Conservation (phyloP, 2,329 filamentous ascomycete genomes). For the Sphaerulina populicola region DNA sequence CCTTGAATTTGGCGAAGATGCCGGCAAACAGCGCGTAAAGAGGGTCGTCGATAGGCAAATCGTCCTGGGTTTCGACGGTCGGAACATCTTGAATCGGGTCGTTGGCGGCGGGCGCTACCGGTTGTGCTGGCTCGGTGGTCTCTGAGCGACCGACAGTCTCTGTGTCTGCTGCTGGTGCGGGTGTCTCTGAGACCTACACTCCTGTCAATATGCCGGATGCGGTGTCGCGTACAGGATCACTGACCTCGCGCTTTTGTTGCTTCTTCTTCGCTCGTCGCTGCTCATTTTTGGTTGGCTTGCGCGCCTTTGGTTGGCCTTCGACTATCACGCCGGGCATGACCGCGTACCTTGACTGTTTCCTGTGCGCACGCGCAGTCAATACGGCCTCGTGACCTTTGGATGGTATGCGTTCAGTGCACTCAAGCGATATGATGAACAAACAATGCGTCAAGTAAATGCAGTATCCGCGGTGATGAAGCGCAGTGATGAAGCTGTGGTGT, state of each 20-base stretch:
- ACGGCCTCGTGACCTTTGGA: neutral
- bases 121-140: conserved; percentile 23
- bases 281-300: conserved; percentile 87
- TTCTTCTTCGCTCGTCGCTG: conserved; percentile 90
- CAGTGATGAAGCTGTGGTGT: too few species aligned
- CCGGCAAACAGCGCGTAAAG: conserved; percentile 76
- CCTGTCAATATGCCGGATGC: neutral
- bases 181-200: conserved; percentile 5
- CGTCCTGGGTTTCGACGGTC: conserved; percentile 20
- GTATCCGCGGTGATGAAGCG: neutral
- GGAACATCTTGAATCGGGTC: conserved; percentile 25
- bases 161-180: conserved; percentile 27
- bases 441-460: neutral
- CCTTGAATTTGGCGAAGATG: conserved; percentile 72
- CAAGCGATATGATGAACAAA: neutral
- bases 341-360: conserved; percentile 20
- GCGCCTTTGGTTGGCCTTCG: conserved; percentile 28
- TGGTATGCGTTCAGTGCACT: neutral
- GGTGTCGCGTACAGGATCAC: neutral
- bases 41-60: conserved; percentile 48
- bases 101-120: conserved; percentile 24
- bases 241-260: conserved; percentile 62
- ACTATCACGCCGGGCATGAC: conserved; percentile 33
- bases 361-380: conserved; percentile 2
- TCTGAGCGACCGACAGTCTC: conserved; percentile 25